Evolutionary conservation across 768 basidiomycete species (phyloP).

Genomic region (Suillus variegatus): DNA sequence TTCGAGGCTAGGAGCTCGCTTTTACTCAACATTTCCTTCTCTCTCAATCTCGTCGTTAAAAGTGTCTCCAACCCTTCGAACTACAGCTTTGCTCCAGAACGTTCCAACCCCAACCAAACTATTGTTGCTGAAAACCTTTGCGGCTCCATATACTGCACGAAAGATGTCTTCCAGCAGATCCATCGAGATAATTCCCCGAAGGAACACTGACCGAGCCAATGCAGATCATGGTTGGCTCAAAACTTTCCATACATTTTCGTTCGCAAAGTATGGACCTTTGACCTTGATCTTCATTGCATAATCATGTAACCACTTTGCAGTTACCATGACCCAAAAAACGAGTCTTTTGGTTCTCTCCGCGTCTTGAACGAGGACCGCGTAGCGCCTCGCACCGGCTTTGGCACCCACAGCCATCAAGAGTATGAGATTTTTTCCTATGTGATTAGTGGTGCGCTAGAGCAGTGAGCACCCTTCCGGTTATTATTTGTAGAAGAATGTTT

Average conservation of each 20-base stretch:
- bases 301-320: constrained; percentile 26
- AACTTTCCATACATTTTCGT: constrained; percentile 84
- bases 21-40: neutral
- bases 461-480: constrained; percentile 47
- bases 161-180: constrained; percentile 19
- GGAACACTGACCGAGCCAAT: constrained; percentile 64
- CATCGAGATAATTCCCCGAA: constrained; percentile 49
- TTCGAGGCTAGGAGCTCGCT: neutral
- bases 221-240: constrained; percentile 88
- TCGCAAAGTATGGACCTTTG: constrained; percentile 52
- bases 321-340: constrained; percentile 61
- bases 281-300: constrained; percentile 22
- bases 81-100: neutral
- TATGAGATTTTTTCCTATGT: constrained; percentile 94
- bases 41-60: neutral
- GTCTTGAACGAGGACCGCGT: constrained; percentile 97
- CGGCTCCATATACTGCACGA: neutral
- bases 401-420: constrained; percentile 78
- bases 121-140: neutral
- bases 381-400: constrained; percentile 74
- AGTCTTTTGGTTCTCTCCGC: constrained; percentile 71
- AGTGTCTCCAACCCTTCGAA: neutral
- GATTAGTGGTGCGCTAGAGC: constrained; percentile 75
- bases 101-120: neutral
- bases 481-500: neutral